phyloP scores from a whole-genome alignment of 768 basidiomycete species.

The Omphalotus guepiniiformis region DNA sequence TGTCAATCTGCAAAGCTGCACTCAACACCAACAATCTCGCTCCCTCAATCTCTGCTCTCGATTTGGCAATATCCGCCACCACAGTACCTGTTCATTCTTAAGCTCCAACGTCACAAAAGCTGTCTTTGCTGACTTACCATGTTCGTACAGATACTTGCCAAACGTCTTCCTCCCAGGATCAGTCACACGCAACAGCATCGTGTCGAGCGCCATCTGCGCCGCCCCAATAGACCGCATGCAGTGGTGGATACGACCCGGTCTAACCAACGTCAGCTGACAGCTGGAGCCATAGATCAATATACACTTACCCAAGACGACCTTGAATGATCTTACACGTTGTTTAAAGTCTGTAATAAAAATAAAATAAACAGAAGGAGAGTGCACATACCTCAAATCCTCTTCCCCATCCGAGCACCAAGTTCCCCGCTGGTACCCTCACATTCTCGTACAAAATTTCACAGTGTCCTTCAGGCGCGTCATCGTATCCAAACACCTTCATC shows the following conservation, averaged over 20 bases:
- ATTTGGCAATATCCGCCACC: slow-evolving; percentile 85
- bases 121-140: slow-evolving; percentile 51
- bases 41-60: slow-evolving; percentile 88
- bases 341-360: not conserved
- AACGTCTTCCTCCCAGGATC: slow-evolving; percentile 91
- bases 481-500: slow-evolving; percentile 91
- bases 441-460: slow-evolving; percentile 94
- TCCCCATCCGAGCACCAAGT: slow-evolving; percentile 90
- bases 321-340: slow-evolving; percentile 68
- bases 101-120: not conserved
- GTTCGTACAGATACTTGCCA: slow-evolving; percentile 86
- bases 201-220: slow-evolving; percentile 79
- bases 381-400: slow-evolving; percentile 79
- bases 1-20: slow-evolving; percentile 94
- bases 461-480: slow-evolving; percentile 95
- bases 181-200: slow-evolving; percentile 90
- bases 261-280: slow-evolving; percentile 30
- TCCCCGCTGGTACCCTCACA: slow-evolving; percentile 81
- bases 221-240: slow-evolving; percentile 97
- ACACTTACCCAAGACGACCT: slow-evolving; percentile 87
- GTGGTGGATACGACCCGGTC: slow-evolving; percentile 94
- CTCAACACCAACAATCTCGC: slow-evolving; percentile 86
- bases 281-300: not conserved
- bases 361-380: not conserved
- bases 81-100: slow-evolving; percentile 62